Base-by-base conservation (phyloP, 345 rosid species). In the Eutrema yunnanense region DNA sequence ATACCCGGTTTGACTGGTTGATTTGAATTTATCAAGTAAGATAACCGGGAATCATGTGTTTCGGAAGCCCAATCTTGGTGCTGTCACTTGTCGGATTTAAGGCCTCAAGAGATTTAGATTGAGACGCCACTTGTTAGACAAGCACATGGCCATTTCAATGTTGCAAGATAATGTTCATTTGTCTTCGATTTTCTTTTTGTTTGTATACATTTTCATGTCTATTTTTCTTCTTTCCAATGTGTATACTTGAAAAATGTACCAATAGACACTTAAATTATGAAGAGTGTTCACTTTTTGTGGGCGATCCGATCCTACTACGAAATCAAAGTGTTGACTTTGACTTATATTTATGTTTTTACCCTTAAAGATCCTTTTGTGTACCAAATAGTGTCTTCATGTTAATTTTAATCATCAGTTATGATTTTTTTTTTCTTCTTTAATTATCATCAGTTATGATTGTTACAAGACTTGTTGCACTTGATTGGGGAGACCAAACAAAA, bases 131-230 rank as follows among this genome's bases (percentile, higher is more conserved):
- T 56, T 73, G 42, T 34, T 40, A 40, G 32, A 51, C 26, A 33
- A 33, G 59, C 78, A 74, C 78, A 74, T 74, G 78, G 56, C 62
- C 65, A 46, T 13, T 44, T 64, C 14, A 51, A 72, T 62, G 37
- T 34, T 52, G 14, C 52, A 13, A 51, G 58, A 73, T 73, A 32
- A 65, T 73, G 52, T 46, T 59, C 3, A 9, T 58, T 14, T 14
- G 14, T 40, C 61, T 30, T 37, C 33, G 59, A 13, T 57, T 56
- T 54, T 54, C 12, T 44, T 62, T 56, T 29, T 41, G 10, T 67
- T 11, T 12, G 34, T 61, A 32, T n/a, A 30, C 36, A 16, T 16
- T 16, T 40, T 51, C 61, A 60, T 53, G 32, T 67, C 22, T 29
- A 3, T 50, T 50, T 22, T 19, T 27, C 16, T 32, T 49, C 3